Conservation (phyloP, 2,329 filamentous ascomycete species). For the Xylariaceae sp. region DNA sequence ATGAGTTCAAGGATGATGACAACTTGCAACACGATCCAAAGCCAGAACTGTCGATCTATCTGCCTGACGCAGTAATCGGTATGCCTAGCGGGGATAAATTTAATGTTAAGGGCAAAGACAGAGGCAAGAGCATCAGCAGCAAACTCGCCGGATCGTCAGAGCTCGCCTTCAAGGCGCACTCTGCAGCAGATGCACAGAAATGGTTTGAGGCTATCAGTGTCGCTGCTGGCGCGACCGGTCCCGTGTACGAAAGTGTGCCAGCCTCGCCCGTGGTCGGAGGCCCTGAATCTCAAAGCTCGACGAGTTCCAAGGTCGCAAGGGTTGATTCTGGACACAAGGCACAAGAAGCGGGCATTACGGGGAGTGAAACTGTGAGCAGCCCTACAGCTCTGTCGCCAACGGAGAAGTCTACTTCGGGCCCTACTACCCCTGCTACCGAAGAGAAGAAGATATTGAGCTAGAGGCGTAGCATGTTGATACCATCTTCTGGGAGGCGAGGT, state of each 20-base stretch:
- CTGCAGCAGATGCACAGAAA: conserved; percentile 77
- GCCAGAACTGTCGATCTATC: conserved; percentile 88
- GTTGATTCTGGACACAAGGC: conserved; percentile 44
- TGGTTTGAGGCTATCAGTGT: conserved; percentile 80
- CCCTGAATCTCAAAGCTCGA: conserved; percentile 29
- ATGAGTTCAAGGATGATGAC: conserved; percentile 96
- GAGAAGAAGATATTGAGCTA: conserved; percentile 39
- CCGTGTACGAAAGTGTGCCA: conserved; percentile 45
- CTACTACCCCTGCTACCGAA: conserved; percentile 26
- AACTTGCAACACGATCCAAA: conserved; percentile 72
- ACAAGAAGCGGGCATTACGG: conserved; percentile 57
- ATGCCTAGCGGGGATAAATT: conserved; percentile 80
- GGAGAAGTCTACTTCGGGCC: conserved; percentile 19
- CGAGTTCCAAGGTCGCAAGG: conserved; percentile 37
- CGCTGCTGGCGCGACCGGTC: conserved; percentile 60
- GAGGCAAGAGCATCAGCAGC: conserved; percentile 78
- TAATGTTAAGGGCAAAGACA: conserved; percentile 93
- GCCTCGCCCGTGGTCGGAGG: conserved; percentile 42
- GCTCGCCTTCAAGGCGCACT: conserved; percentile 86
- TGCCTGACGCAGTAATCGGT: conserved; percentile 87
- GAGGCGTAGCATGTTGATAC: conserved; percentile 25
- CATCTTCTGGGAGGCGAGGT: conserved; percentile 13
- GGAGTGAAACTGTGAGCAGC: conserved; percentile 41
- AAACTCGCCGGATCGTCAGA: conserved; percentile 83
- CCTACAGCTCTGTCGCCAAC: conserved; percentile 42